Evolutionary conservation across 2,329 filamentous ascomycete genomes (phyloP), one percentile per base, ranked within the genome.

Genomic region (Xylariaceae sp.): DNA sequence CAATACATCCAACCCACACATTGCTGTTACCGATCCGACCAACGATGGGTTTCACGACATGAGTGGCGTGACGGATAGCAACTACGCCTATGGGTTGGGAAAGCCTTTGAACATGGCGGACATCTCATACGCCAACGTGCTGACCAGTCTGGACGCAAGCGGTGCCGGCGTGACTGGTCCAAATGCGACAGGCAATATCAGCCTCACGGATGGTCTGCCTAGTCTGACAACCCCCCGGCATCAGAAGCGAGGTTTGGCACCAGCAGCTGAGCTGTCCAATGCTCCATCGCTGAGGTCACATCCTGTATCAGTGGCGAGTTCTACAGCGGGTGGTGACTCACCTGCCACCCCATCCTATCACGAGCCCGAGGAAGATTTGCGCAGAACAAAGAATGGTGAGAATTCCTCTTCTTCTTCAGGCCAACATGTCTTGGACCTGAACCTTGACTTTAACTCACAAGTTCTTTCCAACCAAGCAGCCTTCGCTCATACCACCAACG

Each of bases 381-480:
- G 73, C 43, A 73, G 72, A 57, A 66, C 68, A 56, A 73, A 72
- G 61, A 73, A 69, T 71, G 75, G 78, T 81, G 75, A 71, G 69
- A 53, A 47, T 51, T 45, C 44, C 47, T 37, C 37, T 40, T 39
- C 44, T 29, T 41, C 42, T 37, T 37, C 42, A 46, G 32, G 42
- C 37, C 30, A 30, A 38, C 37, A 45, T 12, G 38, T 55, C 56
- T 38, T 18, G 34, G 37, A 46, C 45, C 56, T 59, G 51, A 54
- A 59, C 37, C 76, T 74, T 68, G 68, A 78, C 64, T 68, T 78
- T 61, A 81, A 78, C 85, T 89, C 81, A 90, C 83, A 68, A 60
- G 67, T 72, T 62, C 66, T 59, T 57, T 63, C 69, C 64, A 55
- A 72, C 81, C 75, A 72, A 81, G 75, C 79, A 66, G 74, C 79